phyloP scores from a whole-genome alignment of 2,329 filamentous ascomycete species.

The Alternaria hordeiaustralica region DNA sequence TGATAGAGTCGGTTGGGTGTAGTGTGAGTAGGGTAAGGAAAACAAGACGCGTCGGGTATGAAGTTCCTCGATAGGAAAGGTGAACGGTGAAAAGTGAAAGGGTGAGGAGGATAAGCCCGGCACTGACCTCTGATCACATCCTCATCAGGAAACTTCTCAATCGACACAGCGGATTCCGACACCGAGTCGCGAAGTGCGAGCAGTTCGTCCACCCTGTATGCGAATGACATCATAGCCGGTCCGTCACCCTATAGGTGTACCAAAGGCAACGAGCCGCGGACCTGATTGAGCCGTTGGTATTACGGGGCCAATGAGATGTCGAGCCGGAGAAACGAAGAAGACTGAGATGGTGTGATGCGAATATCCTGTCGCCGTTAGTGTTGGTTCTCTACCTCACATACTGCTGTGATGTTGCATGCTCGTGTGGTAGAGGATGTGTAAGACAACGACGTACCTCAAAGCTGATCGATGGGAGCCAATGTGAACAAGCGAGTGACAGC shows the following conservation, averaged over 20 bases:
- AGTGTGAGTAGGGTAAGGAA: not conserved
- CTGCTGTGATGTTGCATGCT: not conserved
- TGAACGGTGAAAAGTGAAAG: slow-evolving; percentile 20
- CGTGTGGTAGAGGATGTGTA: not conserved
- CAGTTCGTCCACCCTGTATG: slow-evolving; percentile 51
- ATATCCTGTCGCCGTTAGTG: slow-evolving; percentile 36
- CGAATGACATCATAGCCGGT: slow-evolving; percentile 36
- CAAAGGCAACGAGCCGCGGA: slow-evolving; percentile 13
- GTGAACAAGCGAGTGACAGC: slow-evolving; percentile 43
- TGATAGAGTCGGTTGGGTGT: not conserved
- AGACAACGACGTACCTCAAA: slow-evolving; percentile 36
- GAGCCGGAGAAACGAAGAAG: slow-evolving; percentile 23
- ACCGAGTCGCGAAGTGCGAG: slow-evolving; percentile 51
- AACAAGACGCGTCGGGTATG: not conserved
- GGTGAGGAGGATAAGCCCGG: slow-evolving; percentile 13
- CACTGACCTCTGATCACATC: slow-evolving; percentile 52
- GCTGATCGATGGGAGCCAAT: slow-evolving; percentile 36
- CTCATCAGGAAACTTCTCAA: slow-evolving; percentile 51
- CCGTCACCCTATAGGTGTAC: slow-evolving; percentile 11
- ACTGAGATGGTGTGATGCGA: slow-evolving; percentile 49
- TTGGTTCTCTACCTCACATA: not conserved
- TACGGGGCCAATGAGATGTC: slow-evolving; percentile 14
- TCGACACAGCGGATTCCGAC: slow-evolving; percentile 51
- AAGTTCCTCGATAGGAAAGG: not conserved
- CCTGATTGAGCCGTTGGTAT: slow-evolving; percentile 8